Evolutionary conservation across 2,329 filamentous ascomycete genomes (phyloP), one percentile per base, ranked within the genome.

Genomic region (Hypoxylon sp.): DNA sequence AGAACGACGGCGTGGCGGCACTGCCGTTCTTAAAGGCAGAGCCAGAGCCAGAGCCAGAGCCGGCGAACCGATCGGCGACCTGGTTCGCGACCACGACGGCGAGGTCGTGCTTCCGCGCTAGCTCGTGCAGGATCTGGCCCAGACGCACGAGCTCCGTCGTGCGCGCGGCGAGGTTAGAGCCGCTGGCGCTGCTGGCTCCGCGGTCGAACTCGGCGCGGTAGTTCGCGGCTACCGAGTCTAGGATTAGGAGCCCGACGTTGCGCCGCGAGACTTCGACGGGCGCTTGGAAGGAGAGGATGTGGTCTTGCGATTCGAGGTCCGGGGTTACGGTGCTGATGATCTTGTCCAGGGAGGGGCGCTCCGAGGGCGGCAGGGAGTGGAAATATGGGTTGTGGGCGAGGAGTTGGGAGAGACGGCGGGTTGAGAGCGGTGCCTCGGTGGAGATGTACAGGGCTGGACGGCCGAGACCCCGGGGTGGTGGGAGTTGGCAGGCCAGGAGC

Each of bases 81-180:
- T 99, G 96, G 78, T 99, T 99, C 4, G 95, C 92, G 2, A 98
- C 92, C 0, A 99, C 94, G 29, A 99, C 86, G 24, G 94, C 94
- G 50, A 98, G 84, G 71, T 91, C 86, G 75, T 97, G 84, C 46
- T 86, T 87, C 39, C 88, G 87, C 0, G 96, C 96, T 1, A 98
- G 82, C 42, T 91, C 87, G 37, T 94, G 89, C 22, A 99, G 84
- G 55, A 93, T 84, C 44, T 90, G 87, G 37, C 95, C 93, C 1
- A 97, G 83, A 31, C 90, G 90, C 14, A 93, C 86, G 57, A 99
- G 88, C 76, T 97, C 39, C 92, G 55, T 88, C 85, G 70, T 91
- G 69, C 96, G 89, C 42, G 90, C 89, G 26, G 92, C 93, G 84
- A 98, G 90, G 70, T 89, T 89, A 74, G 80, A 79, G 58, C 82